Percentiles rank a stretch among this genome's conserved stretches.
These are phyloP conservation scores for Salix brachista DNA, from an alignment of 345 rosid species.

Conservation along the genomic window DNA sequence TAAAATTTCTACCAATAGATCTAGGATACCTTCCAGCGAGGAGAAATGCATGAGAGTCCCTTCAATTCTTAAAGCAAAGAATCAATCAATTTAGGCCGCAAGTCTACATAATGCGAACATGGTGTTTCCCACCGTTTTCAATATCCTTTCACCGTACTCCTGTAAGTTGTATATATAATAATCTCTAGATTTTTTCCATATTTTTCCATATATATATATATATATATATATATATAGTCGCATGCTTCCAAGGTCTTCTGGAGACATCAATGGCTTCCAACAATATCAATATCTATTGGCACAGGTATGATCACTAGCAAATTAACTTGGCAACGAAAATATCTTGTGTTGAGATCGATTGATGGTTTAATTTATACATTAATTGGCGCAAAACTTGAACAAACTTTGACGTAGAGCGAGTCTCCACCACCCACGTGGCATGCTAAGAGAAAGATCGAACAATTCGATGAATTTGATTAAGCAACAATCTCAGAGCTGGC, in stretches of 20 bases:
- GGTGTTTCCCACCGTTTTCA: neutral
- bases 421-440: conserved; percentile 8
- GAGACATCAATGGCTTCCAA: neutral
- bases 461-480: too few relatives aligned
- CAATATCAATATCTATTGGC: neutral
- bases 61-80: neutral
- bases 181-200: too few relatives aligned
- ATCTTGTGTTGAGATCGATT: neutral
- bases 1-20: neutral
- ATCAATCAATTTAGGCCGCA: neutral
- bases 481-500: too few relatives aligned
- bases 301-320: neutral
- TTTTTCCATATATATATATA: too few relatives aligned
- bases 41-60: neutral
- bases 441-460: too few relatives aligned
- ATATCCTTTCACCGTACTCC: too few relatives aligned
- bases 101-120: neutral
- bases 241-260: neutral
- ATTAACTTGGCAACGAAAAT: neutral
- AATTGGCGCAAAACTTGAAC: neutral
- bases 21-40: neutral
- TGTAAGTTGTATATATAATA: too few relatives aligned
- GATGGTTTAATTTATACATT: neutral
- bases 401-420: neutral
- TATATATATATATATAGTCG: too few relatives aligned